Percentiles rank a stretch among this genome's conserved stretches.
phyloP scores from a whole-genome alignment of 2,329 filamentous ascomycete species.

The Exophiala dermatitidis region DNA sequence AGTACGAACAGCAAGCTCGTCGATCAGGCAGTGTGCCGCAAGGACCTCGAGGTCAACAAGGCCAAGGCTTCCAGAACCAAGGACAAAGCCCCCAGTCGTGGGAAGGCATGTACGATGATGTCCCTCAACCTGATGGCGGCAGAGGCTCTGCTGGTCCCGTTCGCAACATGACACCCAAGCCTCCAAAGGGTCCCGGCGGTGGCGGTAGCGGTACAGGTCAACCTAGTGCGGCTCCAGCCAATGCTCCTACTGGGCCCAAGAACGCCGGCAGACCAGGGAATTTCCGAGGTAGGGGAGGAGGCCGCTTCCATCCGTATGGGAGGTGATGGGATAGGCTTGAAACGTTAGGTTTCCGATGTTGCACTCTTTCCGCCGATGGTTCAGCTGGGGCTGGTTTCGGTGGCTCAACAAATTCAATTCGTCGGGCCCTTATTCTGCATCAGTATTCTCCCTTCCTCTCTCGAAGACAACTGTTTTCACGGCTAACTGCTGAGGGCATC shows the following conservation, averaged over 20 bases:
- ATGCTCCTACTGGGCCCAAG: conserved; percentile 90
- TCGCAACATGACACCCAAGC: conserved; percentile 35
- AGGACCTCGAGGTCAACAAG: conserved; percentile 8
- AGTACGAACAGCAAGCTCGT: conserved; percentile 61
- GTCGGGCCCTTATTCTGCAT: too few relatives aligned
- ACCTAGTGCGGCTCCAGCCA: conserved; percentile 57
- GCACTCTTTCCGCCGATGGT: too few relatives aligned
- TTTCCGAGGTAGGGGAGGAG: conserved; percentile 79
- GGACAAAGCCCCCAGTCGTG: conserved; percentile 64
- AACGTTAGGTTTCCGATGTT: too few relatives aligned
- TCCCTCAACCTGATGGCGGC: conserved; percentile 66
- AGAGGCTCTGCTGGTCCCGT: conserved; percentile 39
- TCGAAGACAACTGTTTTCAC: too few relatives aligned
- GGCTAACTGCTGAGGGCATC: too few relatives aligned
- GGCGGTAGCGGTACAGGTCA: conserved; percentile 40
- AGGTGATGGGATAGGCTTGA: conserved; percentile 25
- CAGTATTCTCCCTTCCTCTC: too few relatives aligned
- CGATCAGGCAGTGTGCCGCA: conserved; percentile 37
- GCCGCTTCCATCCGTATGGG: conserved; percentile 68
- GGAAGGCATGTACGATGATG: conserved; percentile 98
- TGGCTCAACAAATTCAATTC: background rate
- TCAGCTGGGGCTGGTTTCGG: background rate
- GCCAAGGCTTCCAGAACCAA: conserved; percentile 27
- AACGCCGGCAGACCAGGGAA: conserved; percentile 90
- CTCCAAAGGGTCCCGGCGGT: conserved; percentile 42